Percentiles rank a stretch among this genome's conserved stretches.
phyloP scores from a whole-genome alignment of 164 flowering plant genomes.

The Cinnamomum micranthum region DNA sequence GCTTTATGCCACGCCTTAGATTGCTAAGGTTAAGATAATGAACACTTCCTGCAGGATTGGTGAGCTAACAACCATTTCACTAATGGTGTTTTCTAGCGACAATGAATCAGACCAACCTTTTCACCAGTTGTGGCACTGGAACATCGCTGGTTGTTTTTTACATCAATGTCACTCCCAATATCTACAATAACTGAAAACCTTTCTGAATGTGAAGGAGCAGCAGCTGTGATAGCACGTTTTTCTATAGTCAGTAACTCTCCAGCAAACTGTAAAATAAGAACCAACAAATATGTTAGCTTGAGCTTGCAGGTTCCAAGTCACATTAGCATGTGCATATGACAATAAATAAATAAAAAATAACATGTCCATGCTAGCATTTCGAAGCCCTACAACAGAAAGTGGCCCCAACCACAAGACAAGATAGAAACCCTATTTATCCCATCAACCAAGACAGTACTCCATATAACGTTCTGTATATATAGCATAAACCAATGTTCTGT shows the following conservation, averaged over 20 bases:
- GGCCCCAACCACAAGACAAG: no score
- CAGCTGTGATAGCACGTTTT: slow-evolving; percentile 59
- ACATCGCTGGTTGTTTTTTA: slow-evolving; percentile 12
- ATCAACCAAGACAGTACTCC: background rate
- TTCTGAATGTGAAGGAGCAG: slow-evolving; percentile 54
- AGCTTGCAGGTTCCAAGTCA: no score
- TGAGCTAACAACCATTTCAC: background rate
- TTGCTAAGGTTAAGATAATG: background rate
- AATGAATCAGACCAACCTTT: slow-evolving; percentile 47
- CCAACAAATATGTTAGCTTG: background rate
- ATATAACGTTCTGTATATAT: no score
- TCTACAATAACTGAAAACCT: slow-evolving; percentile 49
- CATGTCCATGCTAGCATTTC: no score
- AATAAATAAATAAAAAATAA: no score
- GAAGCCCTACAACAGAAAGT: no score
- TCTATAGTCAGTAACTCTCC: slow-evolving; percentile 41
- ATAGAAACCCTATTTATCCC: background rate
- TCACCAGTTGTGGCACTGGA: slow-evolving; percentile 30
- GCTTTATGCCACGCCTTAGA: background rate
- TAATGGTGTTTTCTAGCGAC: background rate
- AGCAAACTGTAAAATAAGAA: slow-evolving; percentile 6
- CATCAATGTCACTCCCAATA: slow-evolving; percentile 24
- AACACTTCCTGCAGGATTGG: background rate
- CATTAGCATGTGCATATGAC: background rate
- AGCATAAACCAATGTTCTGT: background rate